phyloP scores from a whole-genome alignment of 257 asterid species.

The Cinchona pubescens region DNA sequence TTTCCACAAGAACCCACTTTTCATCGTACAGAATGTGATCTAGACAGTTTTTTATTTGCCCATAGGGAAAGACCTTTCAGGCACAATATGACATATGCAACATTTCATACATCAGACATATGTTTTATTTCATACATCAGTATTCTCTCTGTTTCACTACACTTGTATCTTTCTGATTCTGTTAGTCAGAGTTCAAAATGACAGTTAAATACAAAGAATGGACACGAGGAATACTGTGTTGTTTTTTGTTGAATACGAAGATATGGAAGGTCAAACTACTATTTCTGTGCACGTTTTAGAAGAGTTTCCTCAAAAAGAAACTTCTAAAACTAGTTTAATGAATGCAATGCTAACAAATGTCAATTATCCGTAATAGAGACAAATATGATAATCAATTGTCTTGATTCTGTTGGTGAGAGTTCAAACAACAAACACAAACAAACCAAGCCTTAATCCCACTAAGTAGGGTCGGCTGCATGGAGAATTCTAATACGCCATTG shows the following conservation, averaged over 20 bases:
- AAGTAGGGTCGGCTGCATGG: too few species aligned
- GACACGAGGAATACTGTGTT: background rate
- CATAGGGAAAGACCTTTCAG: background rate
- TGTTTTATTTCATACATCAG: background rate
- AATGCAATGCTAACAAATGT: constrained; percentile 65
- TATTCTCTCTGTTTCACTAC: background rate
- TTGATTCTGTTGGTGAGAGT: too few species aligned
- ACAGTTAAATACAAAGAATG: background rate
- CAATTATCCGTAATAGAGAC: constrained; percentile 65
- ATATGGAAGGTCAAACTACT: background rate
- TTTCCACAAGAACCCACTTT: background rate
- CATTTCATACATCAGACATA: background rate
- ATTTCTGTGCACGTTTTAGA: background rate
- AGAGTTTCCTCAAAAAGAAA: background rate
- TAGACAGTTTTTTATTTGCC: background rate
- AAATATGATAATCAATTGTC: constrained; percentile 18
- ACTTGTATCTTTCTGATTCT: background rate
- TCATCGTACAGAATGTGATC: background rate
- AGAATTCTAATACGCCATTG: too few species aligned
- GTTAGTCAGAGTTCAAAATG: background rate
- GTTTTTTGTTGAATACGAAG: background rate
- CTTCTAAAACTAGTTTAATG: constrained; percentile 39
- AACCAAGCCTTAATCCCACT: too few species aligned
- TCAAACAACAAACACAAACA: too few species aligned
- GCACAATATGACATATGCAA: background rate